These are phyloP conservation scores for Dryas drummondii DNA, from an alignment of 306 rosid genomes.

Conservation along the genomic window DNA sequence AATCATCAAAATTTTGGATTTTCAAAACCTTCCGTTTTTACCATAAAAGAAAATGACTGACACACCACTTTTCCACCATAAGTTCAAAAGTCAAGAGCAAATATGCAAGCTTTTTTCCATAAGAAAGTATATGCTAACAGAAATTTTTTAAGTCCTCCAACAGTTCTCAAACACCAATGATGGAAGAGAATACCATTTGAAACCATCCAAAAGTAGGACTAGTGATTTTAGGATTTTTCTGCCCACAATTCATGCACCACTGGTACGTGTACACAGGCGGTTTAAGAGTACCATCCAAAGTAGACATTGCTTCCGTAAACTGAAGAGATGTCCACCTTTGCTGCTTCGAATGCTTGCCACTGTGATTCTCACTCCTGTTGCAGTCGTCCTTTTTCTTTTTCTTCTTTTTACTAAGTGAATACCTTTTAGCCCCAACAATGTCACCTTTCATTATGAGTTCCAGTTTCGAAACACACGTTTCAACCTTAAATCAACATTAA, in stretches of 20 bases:
- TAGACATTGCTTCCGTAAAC: constrained; percentile 64
- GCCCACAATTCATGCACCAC: constrained; percentile 50
- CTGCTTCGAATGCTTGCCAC: constrained; percentile 28
- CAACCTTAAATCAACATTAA: constrained; percentile 46
- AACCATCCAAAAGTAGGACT: constrained; percentile 88
- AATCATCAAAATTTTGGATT: background rate
- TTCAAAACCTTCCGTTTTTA: background rate
- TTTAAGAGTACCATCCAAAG: constrained; percentile 39
- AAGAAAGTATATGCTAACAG: background rate
- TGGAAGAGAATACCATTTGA: constrained; percentile 50
- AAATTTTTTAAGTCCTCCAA: background rate
- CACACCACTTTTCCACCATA: background rate
- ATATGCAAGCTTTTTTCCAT: background rate
- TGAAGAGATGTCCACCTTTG: constrained; percentile 76
- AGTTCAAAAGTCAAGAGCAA: background rate
- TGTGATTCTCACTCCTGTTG: constrained; percentile 21
- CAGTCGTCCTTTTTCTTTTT: constrained; percentile 22
- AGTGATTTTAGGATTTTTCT: constrained; percentile 49
- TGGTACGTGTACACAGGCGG: too few species aligned
- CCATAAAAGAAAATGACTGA: background rate
- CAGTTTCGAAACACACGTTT: constrained; percentile 47
- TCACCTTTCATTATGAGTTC: constrained; percentile 71
- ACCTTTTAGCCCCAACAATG: constrained; percentile 48
- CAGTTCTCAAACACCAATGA: constrained; percentile 19
- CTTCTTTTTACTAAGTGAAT: constrained; percentile 20